Percentiles rank a stretch among this genome's conserved stretches.
Conservation (phyloP, 2,329 filamentous ascomycete genomes). For the Paraconiothyrium sp. region DNA sequence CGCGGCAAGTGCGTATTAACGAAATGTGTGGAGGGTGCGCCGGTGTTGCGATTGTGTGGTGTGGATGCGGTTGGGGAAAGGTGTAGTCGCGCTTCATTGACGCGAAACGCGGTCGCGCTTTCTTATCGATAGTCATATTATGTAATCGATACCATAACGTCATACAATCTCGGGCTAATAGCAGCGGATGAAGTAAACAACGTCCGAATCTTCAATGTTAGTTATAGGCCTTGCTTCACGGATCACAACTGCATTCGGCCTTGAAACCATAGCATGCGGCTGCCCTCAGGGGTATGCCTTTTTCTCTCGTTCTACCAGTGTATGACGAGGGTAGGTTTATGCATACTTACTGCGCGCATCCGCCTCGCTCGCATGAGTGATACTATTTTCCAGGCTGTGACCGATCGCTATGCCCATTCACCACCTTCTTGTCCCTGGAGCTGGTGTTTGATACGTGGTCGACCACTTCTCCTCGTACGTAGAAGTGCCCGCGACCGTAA, state of each 20-base stretch:
- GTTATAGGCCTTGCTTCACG: too few species aligned
- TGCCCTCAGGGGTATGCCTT: too few species aligned
- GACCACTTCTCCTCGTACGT: conserved; percentile 36
- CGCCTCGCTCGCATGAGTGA: too few species aligned
- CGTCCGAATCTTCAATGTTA: too few species aligned
- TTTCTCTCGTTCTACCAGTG: too few species aligned
- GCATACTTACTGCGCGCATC: too few species aligned
- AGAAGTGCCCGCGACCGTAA: conserved; percentile 35
- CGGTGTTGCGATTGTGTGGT: not conserved
- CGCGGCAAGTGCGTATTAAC: conserved; percentile 1
- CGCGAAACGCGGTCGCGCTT: conserved; percentile 20
- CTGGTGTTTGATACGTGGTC: conserved; percentile 29
- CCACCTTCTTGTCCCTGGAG: conserved; percentile 27
- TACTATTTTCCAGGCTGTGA: too few species aligned
- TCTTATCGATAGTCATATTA: conserved; percentile 10
- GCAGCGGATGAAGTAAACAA: too few species aligned
- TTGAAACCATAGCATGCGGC: too few species aligned
- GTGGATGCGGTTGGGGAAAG: conserved; percentile 8
- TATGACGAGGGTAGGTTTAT: too few species aligned
- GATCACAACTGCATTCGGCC: too few species aligned
- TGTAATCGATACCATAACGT: not conserved
- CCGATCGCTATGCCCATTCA: conserved; percentile 1
- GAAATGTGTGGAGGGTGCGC: not conserved
- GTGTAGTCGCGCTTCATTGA: not conserved
- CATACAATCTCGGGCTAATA: not conserved